Conservation (phyloP, 495 filamentous ascomycete genomes). For the Annulohypoxylon maeteangense region DNA sequence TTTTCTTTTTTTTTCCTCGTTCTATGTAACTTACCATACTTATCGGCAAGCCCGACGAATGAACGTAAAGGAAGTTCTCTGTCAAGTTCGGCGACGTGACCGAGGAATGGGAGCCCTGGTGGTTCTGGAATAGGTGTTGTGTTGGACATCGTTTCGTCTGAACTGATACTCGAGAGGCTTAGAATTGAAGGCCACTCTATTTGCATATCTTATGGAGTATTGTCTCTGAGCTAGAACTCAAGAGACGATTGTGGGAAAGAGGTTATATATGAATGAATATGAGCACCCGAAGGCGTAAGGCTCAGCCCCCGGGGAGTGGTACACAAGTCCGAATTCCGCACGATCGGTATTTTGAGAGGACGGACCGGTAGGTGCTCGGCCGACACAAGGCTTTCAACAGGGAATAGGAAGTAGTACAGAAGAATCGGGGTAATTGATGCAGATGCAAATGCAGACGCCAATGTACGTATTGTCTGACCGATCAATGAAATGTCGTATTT, state of each 20-base stretch:
- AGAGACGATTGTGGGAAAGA: conserved; percentile 4
- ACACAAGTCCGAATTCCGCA: conserved; percentile 26
- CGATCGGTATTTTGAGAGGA: neutral
- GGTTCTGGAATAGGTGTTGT: conserved; percentile 47
- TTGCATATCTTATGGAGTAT: conserved; percentile 15
- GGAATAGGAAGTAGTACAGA: neutral
- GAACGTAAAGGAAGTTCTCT: conserved; percentile 35
- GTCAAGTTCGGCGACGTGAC: conserved; percentile 44
- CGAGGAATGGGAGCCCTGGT: conserved; percentile 44
- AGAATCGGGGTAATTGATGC: conserved; percentile 19
- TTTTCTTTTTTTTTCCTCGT: neutral
- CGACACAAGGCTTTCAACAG: neutral
- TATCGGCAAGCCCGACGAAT: conserved; percentile 43
- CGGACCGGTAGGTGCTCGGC: neutral
- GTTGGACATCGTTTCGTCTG: conserved; percentile 34
- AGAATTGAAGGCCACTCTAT: conserved; percentile 40
- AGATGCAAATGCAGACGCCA: neutral
- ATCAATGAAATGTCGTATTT: neutral
- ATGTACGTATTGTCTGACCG: neutral
- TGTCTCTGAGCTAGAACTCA: conserved; percentile 19
- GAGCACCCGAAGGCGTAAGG: neutral
- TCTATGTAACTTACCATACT: conserved; percentile 43
- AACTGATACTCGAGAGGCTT: conserved; percentile 6
- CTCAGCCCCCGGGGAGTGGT: conserved; percentile 5
- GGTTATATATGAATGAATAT: conserved; percentile 10